Evolutionary conservation across 2,329 filamentous ascomycete species (phyloP).

Genomic region (Talaromyces sp.): DNA sequence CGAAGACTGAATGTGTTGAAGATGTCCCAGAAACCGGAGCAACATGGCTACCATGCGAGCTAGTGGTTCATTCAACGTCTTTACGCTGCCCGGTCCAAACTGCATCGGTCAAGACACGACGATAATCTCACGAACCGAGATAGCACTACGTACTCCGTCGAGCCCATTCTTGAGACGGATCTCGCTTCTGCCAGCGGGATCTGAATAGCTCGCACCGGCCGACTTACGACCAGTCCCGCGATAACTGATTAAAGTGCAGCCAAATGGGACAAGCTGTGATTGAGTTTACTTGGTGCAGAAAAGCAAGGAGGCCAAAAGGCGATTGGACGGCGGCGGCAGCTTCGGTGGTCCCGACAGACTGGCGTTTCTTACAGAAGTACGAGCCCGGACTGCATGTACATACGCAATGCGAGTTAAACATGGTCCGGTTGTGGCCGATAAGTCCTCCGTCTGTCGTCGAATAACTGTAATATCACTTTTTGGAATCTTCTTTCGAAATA

Average conservation of each 20-base stretch:
- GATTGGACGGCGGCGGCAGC: not conserved
- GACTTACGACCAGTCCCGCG: not conserved
- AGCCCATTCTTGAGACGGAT: not conserved
- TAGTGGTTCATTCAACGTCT: not conserved
- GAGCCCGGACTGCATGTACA: not conserved
- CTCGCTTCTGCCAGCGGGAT: not conserved
- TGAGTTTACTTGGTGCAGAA: not conserved
- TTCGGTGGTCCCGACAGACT: slow-evolving; percentile 3
- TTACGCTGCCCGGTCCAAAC: not conserved
- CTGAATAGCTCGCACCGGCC: not conserved
- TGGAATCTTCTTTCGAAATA: not conserved
- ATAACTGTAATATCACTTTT: no score
- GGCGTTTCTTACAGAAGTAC: not conserved
- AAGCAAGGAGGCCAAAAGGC: not conserved
- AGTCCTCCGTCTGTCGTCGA: no score
- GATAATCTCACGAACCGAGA: not conserved
- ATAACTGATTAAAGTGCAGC: not conserved
- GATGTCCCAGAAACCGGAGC: not conserved
- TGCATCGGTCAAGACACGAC: not conserved
- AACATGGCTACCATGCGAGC: not conserved
- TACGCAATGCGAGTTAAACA: not conserved
- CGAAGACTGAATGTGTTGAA: not conserved
- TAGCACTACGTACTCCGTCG: not conserved
- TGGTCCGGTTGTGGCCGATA: not conserved
- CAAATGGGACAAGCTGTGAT: not conserved